Base-by-base conservation (phyloP, 192 early-diverging fungal genomes). In the Coemansia javaensis region DNA sequence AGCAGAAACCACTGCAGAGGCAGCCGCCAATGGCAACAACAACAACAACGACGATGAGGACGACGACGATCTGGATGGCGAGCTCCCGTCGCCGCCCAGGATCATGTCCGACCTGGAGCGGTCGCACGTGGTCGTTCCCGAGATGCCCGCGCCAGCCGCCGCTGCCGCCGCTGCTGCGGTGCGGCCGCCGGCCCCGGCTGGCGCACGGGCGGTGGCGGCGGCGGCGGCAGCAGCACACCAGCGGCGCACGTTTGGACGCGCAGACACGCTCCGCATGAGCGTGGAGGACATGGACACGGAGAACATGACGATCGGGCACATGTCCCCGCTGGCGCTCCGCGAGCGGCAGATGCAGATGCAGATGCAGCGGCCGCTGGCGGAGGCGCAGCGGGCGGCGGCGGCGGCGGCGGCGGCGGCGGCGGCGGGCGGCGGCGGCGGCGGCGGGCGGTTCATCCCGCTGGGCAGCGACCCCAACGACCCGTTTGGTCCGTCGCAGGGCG, bases 281-380 rank as follows among this genome's bases (percentile, higher is more conserved):
- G 15, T 47, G 0, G 61, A 56, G 39, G 48, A 46, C 13, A 48
- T 60, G 57, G 68, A 63, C 37, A 50, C 17, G 4, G 68, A 64
- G n/a, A 50, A 72, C 48, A 63, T 71, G 67, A 71, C 67, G 10
- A 63, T 71, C n/a, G 61, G 67, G 4, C 67, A 63, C 20, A 57
- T 72, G 56, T 72, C 68, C 10, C 68, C 68, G 13, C 49, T 72
- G 16, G 68, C 53, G 7, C 44, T 52, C 34, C 68, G 68, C 14
- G 47, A 54, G 25, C 63, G 56, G 35, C 30, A 24, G 9, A 9
- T 8, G 28, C 28, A 9, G 8, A 30, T 33, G 21, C 40, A 18
- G 51, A 33, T 5, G 52, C 28, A 34, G 28, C 45, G 21, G 24
- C n/a, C n/a, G n/a, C n/a, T n/a, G n/a, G n/a, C n/a, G n/a, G n/a